Base-by-base conservation (phyloP, 129 eudicot species). In the Artemisia annua region DNA sequence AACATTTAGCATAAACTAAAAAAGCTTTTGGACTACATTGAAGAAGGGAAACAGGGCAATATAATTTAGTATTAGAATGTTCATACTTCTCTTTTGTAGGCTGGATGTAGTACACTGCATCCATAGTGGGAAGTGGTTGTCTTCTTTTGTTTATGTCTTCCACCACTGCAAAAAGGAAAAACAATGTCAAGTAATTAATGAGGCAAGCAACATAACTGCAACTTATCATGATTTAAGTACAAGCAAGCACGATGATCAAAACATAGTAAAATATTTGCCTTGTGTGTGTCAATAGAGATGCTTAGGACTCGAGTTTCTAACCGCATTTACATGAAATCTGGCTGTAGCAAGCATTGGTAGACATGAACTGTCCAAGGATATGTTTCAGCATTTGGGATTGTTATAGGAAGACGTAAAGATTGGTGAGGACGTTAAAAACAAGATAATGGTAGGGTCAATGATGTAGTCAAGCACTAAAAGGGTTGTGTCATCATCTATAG, bases 21-120 rank as follows among this genome's bases (percentile, higher is more conserved):
- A 73, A 63, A 63, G 32, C 53, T 73, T 63, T 19, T 35, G 44
- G 70, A 64, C n/a, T 54, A 52, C 64, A 74, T 63, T 14, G 9
- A 14, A 32, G 51, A 74, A 74, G 57, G 19, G 11, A 56, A 64
- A 30, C 18, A 65, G 52, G 53, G 9, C 28, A 63, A 16, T 28
- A 61, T 20, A 75, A 64, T 56, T 15, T 54, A 62, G 69, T 24
- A 1, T 10, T 20, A 52, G 66, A 66, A 50, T 30, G 15, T 69
- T 35, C n/a, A 74, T 87, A 94, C 98, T 94, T 94, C 66, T 94
- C 97, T 86, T 83, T 87, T 17, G 89, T 84, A 76, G 98, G 98
- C 80, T 87, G 98, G 75, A 94, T 85, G 75, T 87, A 94, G 83
- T 94, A 94, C 67, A 94, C 88, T 66, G 98, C 98, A 86, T 94